Evolutionary conservation across 2,329 filamentous ascomycete genomes (phyloP), one percentile per base, ranked within the genome.

Genomic region (Xylaria sp.): DNA sequence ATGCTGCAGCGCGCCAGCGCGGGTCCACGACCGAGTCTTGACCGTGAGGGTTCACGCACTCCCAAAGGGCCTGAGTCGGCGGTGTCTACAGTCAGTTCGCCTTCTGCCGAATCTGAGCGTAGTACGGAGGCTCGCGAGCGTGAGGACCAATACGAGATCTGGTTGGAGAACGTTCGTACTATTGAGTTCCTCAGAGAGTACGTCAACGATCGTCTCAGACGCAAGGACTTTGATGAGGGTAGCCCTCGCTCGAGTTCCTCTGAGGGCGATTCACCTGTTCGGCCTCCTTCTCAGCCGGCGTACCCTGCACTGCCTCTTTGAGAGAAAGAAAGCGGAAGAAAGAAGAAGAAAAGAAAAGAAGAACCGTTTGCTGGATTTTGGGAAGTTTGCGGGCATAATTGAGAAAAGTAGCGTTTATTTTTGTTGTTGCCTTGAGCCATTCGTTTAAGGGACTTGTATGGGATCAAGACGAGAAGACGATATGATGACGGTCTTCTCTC

Each of bases 91-190:
- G 81, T 86, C 67, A 82, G 84, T 73, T 90, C 89, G 6, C 88
- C 88, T 8, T 87, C 87, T 0, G 84, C 81, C 3, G 82, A 86
- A 59, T 89, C 87, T 6, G 87, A 90, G 70, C 78, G 67, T 13
- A 72, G 67, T 23, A 37, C 78, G 2, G 85, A 84, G 69, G 84
- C 84, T 9, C 59, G 65, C 1, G 82, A 82, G 46, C 85, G 85
- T 65, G 87, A 89, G 75, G 86, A 87, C 31, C 88, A 90, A 76
- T 89, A 91, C 77, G 89, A 91, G 75, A 82, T 84, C 65, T 91
- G 89, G 89, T 80, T 91, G 13, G 88, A 90, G 79, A 89, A 91
- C 76, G 87, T 91, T 77, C 88, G 89, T 44, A 84, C 87, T 61
- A 89, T 91, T 62, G 89, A 91, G 80, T 85, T 82, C 52, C 84